phyloP scores from a whole-genome alignment of 208 protist genomes.

The Sergeia podlipaevii region DNA sequence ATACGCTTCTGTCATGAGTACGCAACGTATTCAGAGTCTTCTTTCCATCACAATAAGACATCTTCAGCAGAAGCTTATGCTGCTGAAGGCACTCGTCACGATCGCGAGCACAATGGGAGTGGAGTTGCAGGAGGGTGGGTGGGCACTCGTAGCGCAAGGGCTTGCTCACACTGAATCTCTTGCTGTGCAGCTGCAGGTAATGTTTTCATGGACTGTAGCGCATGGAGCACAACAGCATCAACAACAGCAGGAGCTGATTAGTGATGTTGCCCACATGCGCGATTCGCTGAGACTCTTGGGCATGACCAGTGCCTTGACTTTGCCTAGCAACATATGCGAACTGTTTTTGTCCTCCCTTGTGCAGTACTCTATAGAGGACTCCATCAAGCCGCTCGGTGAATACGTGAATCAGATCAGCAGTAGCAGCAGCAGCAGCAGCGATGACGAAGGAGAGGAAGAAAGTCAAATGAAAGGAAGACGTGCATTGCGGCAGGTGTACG shows the following conservation, averaged over 20 bases:
- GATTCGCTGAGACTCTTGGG: constrained; percentile 55
- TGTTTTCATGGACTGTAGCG: constrained; percentile 29
- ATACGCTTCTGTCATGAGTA: constrained; percentile 13
- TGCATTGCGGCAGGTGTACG: constrained; percentile 5
- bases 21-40: too few species aligned
- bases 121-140: constrained; percentile 32
- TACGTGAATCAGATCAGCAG: background rate
- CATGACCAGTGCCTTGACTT: constrained; percentile 31
- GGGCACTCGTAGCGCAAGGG: constrained; percentile 38
- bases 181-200: constrained; percentile 23
- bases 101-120: constrained; percentile 45
- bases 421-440: constrained; percentile 2
- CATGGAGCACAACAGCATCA: constrained; percentile 20
- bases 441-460: constrained; percentile 17
- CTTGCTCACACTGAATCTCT: constrained; percentile 41
- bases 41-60: constrained; percentile 22
- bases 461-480: constrained; percentile 17
- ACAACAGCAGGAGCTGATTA: constrained; percentile 27
- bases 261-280: constrained; percentile 43
- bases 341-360: constrained; percentile 36
- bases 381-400: background rate
- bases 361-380: constrained; percentile 9
- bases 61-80: constrained; percentile 44
- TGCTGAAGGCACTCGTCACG: constrained; percentile 56
- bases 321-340: constrained; percentile 18